A percentile compares a stretch with the other conserved stretches of the same genome.
Conservation (phyloP, 768 basidiomycete genomes). For the Vararia minispora region DNA sequence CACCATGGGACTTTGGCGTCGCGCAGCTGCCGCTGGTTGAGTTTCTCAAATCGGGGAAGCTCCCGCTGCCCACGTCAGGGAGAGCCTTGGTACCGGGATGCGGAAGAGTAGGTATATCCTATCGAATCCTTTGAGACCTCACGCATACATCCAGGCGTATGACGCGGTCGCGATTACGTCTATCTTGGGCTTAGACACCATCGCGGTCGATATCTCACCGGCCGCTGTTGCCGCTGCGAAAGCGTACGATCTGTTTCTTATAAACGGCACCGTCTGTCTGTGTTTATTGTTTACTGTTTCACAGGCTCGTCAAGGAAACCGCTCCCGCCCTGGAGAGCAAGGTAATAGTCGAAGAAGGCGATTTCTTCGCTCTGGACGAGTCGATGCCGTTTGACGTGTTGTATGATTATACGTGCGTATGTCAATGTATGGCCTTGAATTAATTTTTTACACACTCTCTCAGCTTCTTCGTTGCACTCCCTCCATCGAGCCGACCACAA, state of each 20-base stretch:
- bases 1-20: constrained; percentile 53
- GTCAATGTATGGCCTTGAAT: neutral
- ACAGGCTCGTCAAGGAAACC: constrained; percentile 15
- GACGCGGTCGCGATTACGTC: constrained; percentile 46
- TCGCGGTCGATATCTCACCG: constrained; percentile 46
- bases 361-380: constrained; percentile 43
- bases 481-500: constrained; percentile 34
- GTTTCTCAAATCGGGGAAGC: constrained; percentile 32
- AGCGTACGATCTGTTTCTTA: constrained; percentile 25
- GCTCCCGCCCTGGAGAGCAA: constrained; percentile 18
- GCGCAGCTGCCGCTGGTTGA: constrained; percentile 46
- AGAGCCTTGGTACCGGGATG: constrained; percentile 47
- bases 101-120: constrained; percentile 28
- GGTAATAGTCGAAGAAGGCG: constrained; percentile 28
- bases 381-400: constrained; percentile 38
- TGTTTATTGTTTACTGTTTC: neutral
- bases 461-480: constrained; percentile 68
- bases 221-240: constrained; percentile 40
- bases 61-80: constrained; percentile 32
- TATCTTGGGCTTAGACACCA: constrained; percentile 32
- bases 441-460: neutral
- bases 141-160: constrained; percentile 37
- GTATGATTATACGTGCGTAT: constrained; percentile 50
- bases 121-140: neutral
- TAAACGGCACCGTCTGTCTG: neutral